A percentile compares a stretch with the other conserved stretches of the same genome.
These are phyloP conservation scores for Xylariaceae sp. DNA, from an alignment of 2,329 filamentous ascomycete genomes.

Conservation along the genomic window DNA sequence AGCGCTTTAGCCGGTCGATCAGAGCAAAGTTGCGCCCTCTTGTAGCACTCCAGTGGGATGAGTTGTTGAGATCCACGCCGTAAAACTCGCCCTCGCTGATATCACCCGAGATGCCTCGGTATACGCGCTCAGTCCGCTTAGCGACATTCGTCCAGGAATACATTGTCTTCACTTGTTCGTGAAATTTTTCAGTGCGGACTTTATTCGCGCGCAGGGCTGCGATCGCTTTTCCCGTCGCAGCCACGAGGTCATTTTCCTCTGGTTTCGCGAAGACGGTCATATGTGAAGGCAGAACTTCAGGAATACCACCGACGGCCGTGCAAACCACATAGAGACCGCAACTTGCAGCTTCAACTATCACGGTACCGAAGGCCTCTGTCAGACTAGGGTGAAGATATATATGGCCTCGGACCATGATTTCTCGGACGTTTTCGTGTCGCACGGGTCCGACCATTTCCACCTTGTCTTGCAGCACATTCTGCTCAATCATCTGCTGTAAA, in stretches of 20 bases:
- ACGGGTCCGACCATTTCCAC: slow-evolving; percentile 90
- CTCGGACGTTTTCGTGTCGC: slow-evolving; percentile 90
- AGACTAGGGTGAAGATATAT: slow-evolving; percentile 94
- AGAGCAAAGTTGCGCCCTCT: slow-evolving; percentile 77
- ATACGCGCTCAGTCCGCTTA: slow-evolving; percentile 86
- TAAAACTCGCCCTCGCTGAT: slow-evolving; percentile 85
- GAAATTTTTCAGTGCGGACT: slow-evolving; percentile 87
- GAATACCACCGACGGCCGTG: slow-evolving; percentile 93
- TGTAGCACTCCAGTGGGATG: slow-evolving; percentile 60
- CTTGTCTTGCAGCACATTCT: slow-evolving; percentile 86
- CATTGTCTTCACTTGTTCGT: slow-evolving; percentile 96
- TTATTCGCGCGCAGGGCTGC: slow-evolving; percentile 77
- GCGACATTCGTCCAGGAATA: slow-evolving; percentile 98
- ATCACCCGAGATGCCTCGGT: slow-evolving; percentile 85
- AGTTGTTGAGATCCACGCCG: slow-evolving; percentile 64
- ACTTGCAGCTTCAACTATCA: slow-evolving; percentile 93
- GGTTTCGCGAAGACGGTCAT: slow-evolving; percentile 98
- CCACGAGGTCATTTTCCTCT: slow-evolving; percentile 90
- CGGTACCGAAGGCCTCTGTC: slow-evolving; percentile 95
- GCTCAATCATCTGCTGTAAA: slow-evolving; percentile 95
- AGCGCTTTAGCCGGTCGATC: slow-evolving; percentile 90
- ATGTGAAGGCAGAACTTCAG: slow-evolving; percentile 88
- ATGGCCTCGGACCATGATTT: slow-evolving; percentile 95
- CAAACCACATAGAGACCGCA: slow-evolving; percentile 96
- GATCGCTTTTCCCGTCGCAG: slow-evolving; percentile 85